Percentiles rank a stretch among this genome's conserved stretches.
These are phyloP conservation scores for Neonectria coccinea DNA, from an alignment of 2,329 filamentous ascomycete genomes.

Conservation along the genomic window DNA sequence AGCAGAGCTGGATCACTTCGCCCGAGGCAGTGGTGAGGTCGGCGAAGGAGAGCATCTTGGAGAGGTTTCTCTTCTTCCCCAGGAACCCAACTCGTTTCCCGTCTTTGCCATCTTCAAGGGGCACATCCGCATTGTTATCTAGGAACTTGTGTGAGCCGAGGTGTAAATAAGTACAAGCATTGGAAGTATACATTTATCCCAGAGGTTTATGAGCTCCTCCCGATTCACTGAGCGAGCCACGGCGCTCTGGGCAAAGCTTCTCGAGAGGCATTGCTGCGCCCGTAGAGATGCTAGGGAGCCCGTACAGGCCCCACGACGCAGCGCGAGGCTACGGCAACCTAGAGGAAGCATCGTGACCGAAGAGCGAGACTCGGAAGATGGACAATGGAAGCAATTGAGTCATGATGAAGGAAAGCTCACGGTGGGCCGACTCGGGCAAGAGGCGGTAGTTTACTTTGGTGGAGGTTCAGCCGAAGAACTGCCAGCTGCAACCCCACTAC, in stretches of 20 bases:
- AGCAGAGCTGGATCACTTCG: conserved; percentile 59
- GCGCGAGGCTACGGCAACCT: conserved; percentile 37
- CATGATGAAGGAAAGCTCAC: conserved; percentile 30
- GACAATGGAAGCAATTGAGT: conserved; percentile 36
- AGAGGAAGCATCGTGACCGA: conserved; percentile 43
- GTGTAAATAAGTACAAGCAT: not conserved
- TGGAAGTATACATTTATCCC: conserved; percentile 48
- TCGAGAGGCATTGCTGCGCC: conserved; percentile 34
- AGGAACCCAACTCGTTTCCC: conserved; percentile 71
- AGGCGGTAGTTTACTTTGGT: conserved; percentile 12
- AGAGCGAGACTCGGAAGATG: conserved; percentile 3
- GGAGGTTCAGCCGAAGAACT: conserved; percentile 45
- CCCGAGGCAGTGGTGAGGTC: conserved; percentile 58
- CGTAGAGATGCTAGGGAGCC: conserved; percentile 23
- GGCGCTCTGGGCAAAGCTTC: conserved; percentile 41
- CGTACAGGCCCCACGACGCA: conserved; percentile 32
- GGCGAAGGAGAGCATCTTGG: conserved; percentile 78
- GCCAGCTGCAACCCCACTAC: conserved; percentile 43
- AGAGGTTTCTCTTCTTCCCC: conserved; percentile 73
- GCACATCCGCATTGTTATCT: conserved; percentile 47
- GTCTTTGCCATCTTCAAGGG: conserved; percentile 32
- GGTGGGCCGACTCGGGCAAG: conserved; percentile 36
- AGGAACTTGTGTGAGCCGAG: conserved; percentile 6
- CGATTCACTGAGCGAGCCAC: conserved; percentile 31
- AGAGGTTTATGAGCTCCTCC: conserved; percentile 44